Evolutionary conservation across 139 green algal species (phyloP).

Genomic region (Chlamydomonas urium): DNA sequence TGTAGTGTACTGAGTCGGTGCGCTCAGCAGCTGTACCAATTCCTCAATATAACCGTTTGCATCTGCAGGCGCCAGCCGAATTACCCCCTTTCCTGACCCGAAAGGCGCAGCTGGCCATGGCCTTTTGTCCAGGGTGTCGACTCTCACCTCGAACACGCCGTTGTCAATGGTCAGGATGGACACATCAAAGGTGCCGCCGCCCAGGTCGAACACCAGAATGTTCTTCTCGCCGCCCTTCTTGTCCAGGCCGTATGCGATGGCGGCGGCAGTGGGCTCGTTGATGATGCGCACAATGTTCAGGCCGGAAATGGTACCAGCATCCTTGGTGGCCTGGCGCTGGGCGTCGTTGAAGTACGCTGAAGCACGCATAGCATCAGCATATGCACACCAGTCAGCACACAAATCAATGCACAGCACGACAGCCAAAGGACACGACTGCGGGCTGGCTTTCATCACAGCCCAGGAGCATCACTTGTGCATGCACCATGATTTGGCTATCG

Average conservation of each 20-base stretch:
- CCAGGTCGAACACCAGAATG: constrained; percentile 95
- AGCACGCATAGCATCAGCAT: no score
- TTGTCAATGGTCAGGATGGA: constrained; percentile 98
- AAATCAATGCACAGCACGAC: neutral
- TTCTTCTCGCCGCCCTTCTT: constrained; percentile 98
- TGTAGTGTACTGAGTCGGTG: neutral
- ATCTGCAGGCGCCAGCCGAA: no score
- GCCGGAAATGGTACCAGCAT: constrained; percentile 71
- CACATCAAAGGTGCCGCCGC: constrained; percentile 98
- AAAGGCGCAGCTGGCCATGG: constrained; percentile 95
- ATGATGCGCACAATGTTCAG: constrained; percentile 95
- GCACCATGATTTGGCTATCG: no score
- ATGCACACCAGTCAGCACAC: neutral
- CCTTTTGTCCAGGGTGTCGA: constrained; percentile 84
- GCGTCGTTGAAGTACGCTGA: constrained; percentile 99
- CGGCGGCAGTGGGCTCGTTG: constrained; percentile 96
- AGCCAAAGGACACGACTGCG: constrained; percentile 62
- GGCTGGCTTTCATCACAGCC: no score
- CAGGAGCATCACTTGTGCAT: no score
- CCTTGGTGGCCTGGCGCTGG: constrained; percentile 95
- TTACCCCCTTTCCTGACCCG: no score
- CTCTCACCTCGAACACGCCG: constrained; percentile 97
- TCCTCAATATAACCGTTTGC: no score
- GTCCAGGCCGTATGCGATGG: constrained; percentile 96
- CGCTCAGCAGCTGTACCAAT: neutral